Base-by-base conservation (phyloP, 495 filamentous ascomycete species). In the Aspergillus heteromorphus region DNA sequence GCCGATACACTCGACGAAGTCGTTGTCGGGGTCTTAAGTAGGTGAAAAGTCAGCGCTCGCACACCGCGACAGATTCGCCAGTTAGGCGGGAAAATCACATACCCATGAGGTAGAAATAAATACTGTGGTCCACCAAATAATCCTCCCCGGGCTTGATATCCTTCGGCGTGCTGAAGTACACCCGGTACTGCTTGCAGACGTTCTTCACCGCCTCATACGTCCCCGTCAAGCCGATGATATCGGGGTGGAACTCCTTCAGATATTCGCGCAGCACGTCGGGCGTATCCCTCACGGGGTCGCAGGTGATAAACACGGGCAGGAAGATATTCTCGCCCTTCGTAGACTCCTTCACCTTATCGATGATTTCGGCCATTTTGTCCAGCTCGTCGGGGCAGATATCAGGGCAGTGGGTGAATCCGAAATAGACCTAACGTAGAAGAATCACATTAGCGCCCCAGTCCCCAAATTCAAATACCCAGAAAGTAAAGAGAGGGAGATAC, bases 381-480 rank as follows among this genome's bases (percentile, higher is more conserved):
- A 98, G 85, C 76, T 98, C 93, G 60, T 98, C 93, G 25, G 93
- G 93, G 77, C 93, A 98, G 70, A 98, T 98, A 71, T 98, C 93
- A 11, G 93, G 93, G 69, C 93, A 98, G 71, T 96, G 91, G 13
- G 90, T 90, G 83, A 98, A 98, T 60, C 93, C 93, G 67, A 97
- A 98, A 72, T 98, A 98, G 41, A 97, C 84, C 88, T 87, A 58
- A n/a, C n/a, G n/a, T 41, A 36, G 36, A 27, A 10, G 1, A 19
- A 45, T 10, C 42, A 2, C 19, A 48, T 38, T 5, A 2, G 6
- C 10, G 49, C 18, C 40, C 14, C 40, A 40, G 16, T 18, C n/a
- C 4, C n/a, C 19, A 17, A 6, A 6, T n/a, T 2, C n/a, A 14
- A 23, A 1, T 30, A 13, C 18, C 11, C 18, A 36, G 2, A 16